Percentiles rank a stretch among this genome's conserved stretches.
These are phyloP conservation scores for Thalassiosira hispida DNA, from an alignment of 352 stramenopile species.

Conservation along the genomic window DNA sequence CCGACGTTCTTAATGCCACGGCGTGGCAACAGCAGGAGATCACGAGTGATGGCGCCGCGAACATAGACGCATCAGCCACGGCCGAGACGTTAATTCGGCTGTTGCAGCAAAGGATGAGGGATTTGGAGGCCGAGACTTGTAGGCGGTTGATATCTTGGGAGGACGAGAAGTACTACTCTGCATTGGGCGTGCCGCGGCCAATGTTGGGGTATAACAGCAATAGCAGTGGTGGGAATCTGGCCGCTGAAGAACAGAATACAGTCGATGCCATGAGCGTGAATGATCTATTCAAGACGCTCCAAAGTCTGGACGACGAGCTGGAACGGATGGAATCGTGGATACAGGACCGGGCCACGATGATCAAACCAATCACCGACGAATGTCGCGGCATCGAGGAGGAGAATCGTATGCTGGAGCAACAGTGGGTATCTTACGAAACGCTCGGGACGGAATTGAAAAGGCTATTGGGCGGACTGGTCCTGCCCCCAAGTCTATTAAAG, in stretches of 20 bases:
- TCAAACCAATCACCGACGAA: conserved; percentile 85
- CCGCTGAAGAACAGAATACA: conserved; percentile 43
- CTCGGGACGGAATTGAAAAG: conserved; percentile 73
- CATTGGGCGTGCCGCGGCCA: conserved; percentile 29
- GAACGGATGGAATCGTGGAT: conserved; percentile 83
- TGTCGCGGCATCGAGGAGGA: conserved; percentile 84
- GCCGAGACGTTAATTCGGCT: conserved; percentile 69
- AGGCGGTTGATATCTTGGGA: conserved; percentile 83
- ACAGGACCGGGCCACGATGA: conserved; percentile 71
- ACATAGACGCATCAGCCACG: conserved; percentile 64
- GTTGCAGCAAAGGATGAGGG: conserved; percentile 78
- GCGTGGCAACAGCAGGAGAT: conserved; percentile 60
- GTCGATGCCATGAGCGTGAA: conserved; percentile 77
- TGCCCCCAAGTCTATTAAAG: conserved; percentile 67
- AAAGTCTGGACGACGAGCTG: conserved; percentile 79
- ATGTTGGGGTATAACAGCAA: conserved; percentile 1
- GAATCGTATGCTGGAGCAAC: conserved; percentile 84
- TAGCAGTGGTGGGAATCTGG: conserved; percentile 16
- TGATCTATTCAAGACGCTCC: conserved; percentile 75
- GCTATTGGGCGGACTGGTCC: conserved; percentile 71
- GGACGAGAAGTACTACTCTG: conserved; percentile 82
- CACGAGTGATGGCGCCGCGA: conserved; percentile 48
- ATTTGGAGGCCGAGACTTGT: conserved; percentile 84
- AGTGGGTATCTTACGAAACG: conserved; percentile 83
- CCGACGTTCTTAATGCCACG: conserved; percentile 77